Evolutionary conservation across 352 stramenopile species (phyloP).

Genomic region (Pseudoperonospora humuli): DNA sequence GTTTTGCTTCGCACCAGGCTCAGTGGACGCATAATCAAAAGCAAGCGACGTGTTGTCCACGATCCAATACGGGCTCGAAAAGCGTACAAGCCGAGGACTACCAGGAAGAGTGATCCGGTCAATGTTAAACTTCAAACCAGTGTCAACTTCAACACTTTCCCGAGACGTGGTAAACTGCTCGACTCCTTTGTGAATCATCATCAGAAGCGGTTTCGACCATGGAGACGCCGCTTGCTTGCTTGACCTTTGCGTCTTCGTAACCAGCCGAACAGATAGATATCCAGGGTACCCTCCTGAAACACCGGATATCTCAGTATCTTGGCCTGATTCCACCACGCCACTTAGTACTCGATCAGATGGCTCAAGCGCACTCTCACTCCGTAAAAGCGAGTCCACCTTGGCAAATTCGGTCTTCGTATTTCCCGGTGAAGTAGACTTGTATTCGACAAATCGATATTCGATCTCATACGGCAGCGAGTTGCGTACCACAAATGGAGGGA

Average conservation of each 20-base stretch:
- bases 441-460: slow-evolving; percentile 82
- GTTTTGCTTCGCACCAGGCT: slow-evolving; percentile 40
- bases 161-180: slow-evolving; percentile 68
- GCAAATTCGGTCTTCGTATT: slow-evolving; percentile 50
- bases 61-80: slow-evolving; percentile 82
- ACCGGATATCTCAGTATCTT: slow-evolving; percentile 67
- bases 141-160: slow-evolving; percentile 44
- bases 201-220: slow-evolving; percentile 81
- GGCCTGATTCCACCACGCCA: slow-evolving; percentile 54
- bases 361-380: slow-evolving; percentile 22
- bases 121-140: slow-evolving; percentile 56
- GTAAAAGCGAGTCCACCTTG: slow-evolving; percentile 52
- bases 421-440: slow-evolving; percentile 46
- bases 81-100: slow-evolving; percentile 66
- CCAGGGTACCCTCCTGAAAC: slow-evolving; percentile 60
- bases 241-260: slow-evolving; percentile 28
- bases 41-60: slow-evolving; percentile 76
- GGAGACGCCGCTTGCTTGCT: slow-evolving; percentile 31
- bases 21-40: slow-evolving; percentile 51
- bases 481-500: slow-evolving; percentile 78
- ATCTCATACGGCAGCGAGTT: slow-evolving; percentile 82
- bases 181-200: slow-evolving; percentile 68
- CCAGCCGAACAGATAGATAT: slow-evolving; percentile 63
- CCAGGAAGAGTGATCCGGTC: slow-evolving; percentile 64
- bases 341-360: slow-evolving; percentile 33